Evolutionary conservation across 345 rosid genomes (phyloP).

Genomic region (Rhizophora mangle): DNA sequence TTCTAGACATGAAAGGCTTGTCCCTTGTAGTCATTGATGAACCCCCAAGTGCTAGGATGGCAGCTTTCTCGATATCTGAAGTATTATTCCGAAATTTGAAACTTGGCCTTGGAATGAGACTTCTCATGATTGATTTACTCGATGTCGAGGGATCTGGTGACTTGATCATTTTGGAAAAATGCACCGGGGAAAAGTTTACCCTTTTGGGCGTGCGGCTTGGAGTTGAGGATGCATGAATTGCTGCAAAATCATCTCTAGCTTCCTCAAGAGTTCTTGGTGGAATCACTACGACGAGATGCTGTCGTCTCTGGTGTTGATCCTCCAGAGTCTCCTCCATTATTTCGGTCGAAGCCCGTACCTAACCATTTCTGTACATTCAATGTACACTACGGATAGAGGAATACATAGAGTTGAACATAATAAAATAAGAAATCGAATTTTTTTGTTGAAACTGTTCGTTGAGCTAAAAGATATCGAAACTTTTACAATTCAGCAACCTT

Average conservation of each 20-base stretch:
- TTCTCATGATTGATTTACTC: slow-evolving; percentile 47
- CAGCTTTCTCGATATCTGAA: slow-evolving; percentile 74
- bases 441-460: no score
- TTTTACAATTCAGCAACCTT: no score
- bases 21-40: slow-evolving; percentile 33
- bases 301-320: slow-evolving; percentile 23
- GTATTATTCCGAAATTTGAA: slow-evolving; percentile 52
- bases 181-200: slow-evolving; percentile 79
- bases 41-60: slow-evolving; percentile 56
- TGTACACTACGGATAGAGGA: slow-evolving; percentile 5
- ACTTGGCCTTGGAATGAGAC: slow-evolving; percentile 69
- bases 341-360: slow-evolving; percentile 55
- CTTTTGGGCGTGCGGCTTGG: slow-evolving; percentile 59
- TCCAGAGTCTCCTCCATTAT: slow-evolving; percentile 58
- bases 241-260: slow-evolving; percentile 34
- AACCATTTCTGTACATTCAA: slow-evolving; percentile 3
- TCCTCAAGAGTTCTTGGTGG: slow-evolving; percentile 44
- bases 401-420: slow-evolving; percentile 4
- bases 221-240: slow-evolving; percentile 46
- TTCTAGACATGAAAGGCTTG: slow-evolving; percentile 48
- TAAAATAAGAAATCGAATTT: neutral
- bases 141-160: slow-evolving; percentile 40
- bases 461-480: no score
- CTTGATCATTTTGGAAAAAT: slow-evolving; percentile 29
- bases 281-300: slow-evolving; percentile 42